Percentiles rank a stretch among this genome's conserved stretches.
Evolutionary conservation across 208 protist genomes (phyloP).

Genomic region (Leishmania lainsoni): DNA sequence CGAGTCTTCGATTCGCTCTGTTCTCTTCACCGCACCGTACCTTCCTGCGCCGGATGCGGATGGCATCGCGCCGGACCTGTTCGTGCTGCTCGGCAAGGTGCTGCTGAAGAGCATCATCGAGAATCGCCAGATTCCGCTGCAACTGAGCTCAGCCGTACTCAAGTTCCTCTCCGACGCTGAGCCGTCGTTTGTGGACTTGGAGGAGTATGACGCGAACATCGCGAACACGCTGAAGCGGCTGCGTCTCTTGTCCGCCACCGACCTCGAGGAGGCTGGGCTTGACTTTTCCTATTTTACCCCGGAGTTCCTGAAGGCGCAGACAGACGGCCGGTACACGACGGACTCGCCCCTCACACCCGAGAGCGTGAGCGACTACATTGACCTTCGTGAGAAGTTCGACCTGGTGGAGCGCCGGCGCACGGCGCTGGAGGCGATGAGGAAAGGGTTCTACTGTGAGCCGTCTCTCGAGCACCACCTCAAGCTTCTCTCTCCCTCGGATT

Average conservation of each 20-base stretch:
- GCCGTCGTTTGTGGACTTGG: constrained; percentile 56
- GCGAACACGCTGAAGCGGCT: constrained; percentile 55
- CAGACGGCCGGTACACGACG: constrained; percentile 38
- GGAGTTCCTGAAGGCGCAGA: constrained; percentile 32
- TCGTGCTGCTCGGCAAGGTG: constrained; percentile 62
- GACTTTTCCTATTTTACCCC: constrained; percentile 55
- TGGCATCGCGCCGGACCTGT: constrained; percentile 36
- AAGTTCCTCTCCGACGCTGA: constrained; percentile 54
- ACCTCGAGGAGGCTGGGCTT: constrained; percentile 42
- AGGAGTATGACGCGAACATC: constrained; percentile 64
- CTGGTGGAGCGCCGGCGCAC: constrained; percentile 37
- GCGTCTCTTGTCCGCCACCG: constrained; percentile 47
- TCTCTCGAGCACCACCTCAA: constrained; percentile 54
- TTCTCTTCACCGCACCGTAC: constrained; percentile 35
- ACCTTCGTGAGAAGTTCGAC: constrained; percentile 51
- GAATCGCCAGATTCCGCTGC: constrained; percentile 55
- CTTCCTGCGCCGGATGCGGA: constrained; percentile 43
- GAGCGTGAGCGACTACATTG: constrained; percentile 68
- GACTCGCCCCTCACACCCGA: constrained; percentile 42
- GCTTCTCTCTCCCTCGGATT: constrained; percentile 58
- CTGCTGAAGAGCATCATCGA: constrained; percentile 72
- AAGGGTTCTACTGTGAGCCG: constrained; percentile 50
- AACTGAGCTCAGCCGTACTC: constrained; percentile 63
- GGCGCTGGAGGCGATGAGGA: constrained; percentile 51
- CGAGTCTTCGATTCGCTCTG: background rate